These are phyloP conservation scores for Moesziomyces antarcticus DNA, from an alignment of 1,284 basidiomycete species.

Conservation along the genomic window DNA sequence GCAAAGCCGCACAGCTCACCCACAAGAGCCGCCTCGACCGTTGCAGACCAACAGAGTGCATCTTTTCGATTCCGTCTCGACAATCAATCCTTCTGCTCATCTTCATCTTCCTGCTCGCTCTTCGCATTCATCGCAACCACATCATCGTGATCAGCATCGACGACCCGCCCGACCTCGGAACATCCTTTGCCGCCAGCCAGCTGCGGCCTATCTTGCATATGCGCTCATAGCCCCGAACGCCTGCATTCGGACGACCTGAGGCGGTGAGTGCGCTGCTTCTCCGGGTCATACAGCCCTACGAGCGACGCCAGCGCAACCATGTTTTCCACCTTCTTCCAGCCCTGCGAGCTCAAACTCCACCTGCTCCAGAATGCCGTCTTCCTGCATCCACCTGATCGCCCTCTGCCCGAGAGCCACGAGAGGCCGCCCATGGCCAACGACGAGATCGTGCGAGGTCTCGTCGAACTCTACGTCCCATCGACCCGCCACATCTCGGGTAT, in stretches of 20 bases:
- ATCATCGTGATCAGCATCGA: too few relatives aligned
- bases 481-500: slow-evolving; percentile 63
- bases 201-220: too few relatives aligned
- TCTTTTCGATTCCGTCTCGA: too few relatives aligned
- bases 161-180: too few relatives aligned
- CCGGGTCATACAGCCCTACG: background rate
- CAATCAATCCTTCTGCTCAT: too few relatives aligned
- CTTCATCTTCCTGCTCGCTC: too few relatives aligned
- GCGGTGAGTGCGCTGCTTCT: too few relatives aligned
- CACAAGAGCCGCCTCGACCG: background rate
- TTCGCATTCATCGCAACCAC: too few relatives aligned
- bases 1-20: background rate
- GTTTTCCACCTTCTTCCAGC: slow-evolving; percentile 63
- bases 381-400: slow-evolving; percentile 61
- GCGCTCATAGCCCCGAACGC: background rate
- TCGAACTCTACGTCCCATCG: slow-evolving; percentile 64
- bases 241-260: too few relatives aligned
- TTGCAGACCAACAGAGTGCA: background rate
- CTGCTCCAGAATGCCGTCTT: slow-evolving; percentile 65
- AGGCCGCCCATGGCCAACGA: slow-evolving; percentile 63
- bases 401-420: slow-evolving; percentile 51
- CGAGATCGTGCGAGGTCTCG: slow-evolving; percentile 64
- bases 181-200: background rate
- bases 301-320: slow-evolving; percentile 11
- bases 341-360: slow-evolving; percentile 64